Evolutionary conservation across 2,329 filamentous ascomycete genomes (phyloP).

Genomic region (Calonectria henricotiae): DNA sequence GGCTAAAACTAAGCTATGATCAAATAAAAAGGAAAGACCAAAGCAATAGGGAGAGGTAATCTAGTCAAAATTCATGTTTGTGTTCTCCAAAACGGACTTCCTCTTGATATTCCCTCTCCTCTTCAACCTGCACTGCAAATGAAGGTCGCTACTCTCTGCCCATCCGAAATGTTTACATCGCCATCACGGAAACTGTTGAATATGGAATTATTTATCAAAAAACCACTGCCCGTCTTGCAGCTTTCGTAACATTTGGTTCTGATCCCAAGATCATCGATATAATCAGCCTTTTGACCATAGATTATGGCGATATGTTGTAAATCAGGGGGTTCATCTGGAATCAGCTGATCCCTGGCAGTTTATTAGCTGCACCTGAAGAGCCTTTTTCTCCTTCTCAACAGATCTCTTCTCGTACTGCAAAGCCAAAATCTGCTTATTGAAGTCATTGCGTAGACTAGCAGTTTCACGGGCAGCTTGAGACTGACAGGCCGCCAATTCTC

Average conservation of each 20-base stretch:
- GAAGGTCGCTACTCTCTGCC: neutral
- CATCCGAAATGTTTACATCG: neutral
- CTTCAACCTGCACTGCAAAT: neutral
- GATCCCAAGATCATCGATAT: neutral
- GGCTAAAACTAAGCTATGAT: neutral
- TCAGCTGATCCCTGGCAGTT: neutral
- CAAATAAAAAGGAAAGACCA: no score
- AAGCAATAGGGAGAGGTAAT: neutral
- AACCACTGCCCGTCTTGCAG: neutral
- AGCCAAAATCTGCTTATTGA: constrained; percentile 2
- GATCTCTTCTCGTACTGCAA: neutral
- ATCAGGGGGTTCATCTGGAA: neutral
- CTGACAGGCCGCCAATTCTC: neutral
- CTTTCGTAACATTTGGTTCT: neutral
- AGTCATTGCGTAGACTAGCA: neutral
- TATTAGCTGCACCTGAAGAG: neutral
- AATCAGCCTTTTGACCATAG: constrained; percentile 1
- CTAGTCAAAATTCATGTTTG: neutral
- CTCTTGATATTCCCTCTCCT: neutral
- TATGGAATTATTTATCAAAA: neutral
- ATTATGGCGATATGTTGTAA: constrained; percentile 1
- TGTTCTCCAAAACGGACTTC: constrained; percentile 6
- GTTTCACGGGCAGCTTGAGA: constrained; percentile 1
- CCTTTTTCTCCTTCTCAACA: neutral
- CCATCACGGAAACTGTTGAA: neutral